Evolutionary conservation across 306 rosid genomes (phyloP).

Genomic region (Cyamopsis tetragonoloba): DNA sequence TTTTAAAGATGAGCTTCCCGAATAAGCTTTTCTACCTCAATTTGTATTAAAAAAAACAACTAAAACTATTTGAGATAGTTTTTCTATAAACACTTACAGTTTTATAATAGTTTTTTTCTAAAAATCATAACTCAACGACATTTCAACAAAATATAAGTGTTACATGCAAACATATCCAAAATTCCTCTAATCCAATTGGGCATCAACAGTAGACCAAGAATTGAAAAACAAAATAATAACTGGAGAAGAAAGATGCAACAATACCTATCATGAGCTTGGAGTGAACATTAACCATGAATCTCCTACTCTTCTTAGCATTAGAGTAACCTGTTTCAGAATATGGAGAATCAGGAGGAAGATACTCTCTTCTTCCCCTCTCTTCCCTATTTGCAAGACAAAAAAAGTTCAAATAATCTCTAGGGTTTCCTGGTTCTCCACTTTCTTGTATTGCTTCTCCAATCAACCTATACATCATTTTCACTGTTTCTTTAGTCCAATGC

Average conservation of each 20-base stretch:
- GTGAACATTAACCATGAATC: slow-evolving; percentile 95
- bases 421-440: slow-evolving; percentile 51
- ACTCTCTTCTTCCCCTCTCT: slow-evolving; percentile 50
- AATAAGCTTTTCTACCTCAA: too few species aligned
- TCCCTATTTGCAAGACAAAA: slow-evolving; percentile 92
- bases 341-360: slow-evolving; percentile 64
- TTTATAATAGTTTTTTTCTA: too few species aligned
- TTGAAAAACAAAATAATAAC: not conserved
- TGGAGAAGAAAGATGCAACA: not conserved
- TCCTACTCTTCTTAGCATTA: slow-evolving; percentile 71
- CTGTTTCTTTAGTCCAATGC: slow-evolving; percentile 83
- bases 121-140: too few species aligned
- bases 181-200: not conserved
- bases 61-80: too few species aligned
- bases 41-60: too few species aligned
- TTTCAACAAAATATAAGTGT: too few species aligned
- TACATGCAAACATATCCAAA: too few species aligned
- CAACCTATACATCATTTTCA: slow-evolving; percentile 81
- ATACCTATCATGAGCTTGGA: slow-evolving; percentile 98
- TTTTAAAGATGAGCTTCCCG: too few species aligned
- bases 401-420: slow-evolving; percentile 86
- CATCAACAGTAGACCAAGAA: not conserved
- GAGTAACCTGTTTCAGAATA: slow-evolving; percentile 57
- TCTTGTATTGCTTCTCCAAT: slow-evolving; percentile 78
- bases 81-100: too few species aligned